Conservation (phyloP, 768 basidiomycete species). For the Suillus placidus region DNA sequence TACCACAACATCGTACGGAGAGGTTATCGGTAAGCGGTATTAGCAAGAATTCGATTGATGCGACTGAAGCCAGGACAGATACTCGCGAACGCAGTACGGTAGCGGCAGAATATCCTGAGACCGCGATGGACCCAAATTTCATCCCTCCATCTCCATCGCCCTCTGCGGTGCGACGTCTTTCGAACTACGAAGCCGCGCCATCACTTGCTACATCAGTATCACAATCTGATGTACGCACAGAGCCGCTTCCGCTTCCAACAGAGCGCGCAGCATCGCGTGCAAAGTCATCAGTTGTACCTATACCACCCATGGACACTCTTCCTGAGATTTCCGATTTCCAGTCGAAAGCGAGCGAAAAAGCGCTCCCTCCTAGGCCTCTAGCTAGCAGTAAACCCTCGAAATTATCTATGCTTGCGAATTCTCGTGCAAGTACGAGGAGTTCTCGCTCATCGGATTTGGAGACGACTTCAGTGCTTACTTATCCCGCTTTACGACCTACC, state of each 20-base stretch:
- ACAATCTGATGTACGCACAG: constrained; percentile 27
- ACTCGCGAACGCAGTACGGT: constrained; percentile 12
- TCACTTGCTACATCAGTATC: constrained; percentile 52
- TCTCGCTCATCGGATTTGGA: constrained; percentile 58
- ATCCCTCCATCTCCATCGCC: constrained; percentile 68
- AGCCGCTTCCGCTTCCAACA: constrained; percentile 21
- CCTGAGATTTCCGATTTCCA: constrained; percentile 58
- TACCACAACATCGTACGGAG: constrained; percentile 64
- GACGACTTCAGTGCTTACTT: constrained; percentile 70
- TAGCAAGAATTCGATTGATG: neutral
- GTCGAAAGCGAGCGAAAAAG: constrained; percentile 46
- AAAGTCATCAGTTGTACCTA: constrained; percentile 44
- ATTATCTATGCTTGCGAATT: constrained; percentile 67
- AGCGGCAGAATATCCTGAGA: constrained; percentile 14
- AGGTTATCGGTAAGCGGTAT: constrained; percentile 53
- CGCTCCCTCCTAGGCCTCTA: constrained; percentile 27
- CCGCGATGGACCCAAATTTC: constrained; percentile 52
- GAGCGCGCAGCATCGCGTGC: constrained; percentile 40
- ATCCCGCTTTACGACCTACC: constrained; percentile 70
- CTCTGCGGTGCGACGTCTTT: constrained; percentile 65
- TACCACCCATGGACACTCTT: constrained; percentile 49
- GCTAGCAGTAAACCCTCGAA: constrained; percentile 57
- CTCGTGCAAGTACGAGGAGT: constrained; percentile 56
- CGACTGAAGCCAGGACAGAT: constrained; percentile 22
- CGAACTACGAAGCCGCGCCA: constrained; percentile 58